A percentile compares a stretch with the other conserved stretches of the same genome.
Evolutionary conservation across 225 moss, liverwort and hornwort species (phyloP).

Genomic region (Marchantia paleacea): DNA sequence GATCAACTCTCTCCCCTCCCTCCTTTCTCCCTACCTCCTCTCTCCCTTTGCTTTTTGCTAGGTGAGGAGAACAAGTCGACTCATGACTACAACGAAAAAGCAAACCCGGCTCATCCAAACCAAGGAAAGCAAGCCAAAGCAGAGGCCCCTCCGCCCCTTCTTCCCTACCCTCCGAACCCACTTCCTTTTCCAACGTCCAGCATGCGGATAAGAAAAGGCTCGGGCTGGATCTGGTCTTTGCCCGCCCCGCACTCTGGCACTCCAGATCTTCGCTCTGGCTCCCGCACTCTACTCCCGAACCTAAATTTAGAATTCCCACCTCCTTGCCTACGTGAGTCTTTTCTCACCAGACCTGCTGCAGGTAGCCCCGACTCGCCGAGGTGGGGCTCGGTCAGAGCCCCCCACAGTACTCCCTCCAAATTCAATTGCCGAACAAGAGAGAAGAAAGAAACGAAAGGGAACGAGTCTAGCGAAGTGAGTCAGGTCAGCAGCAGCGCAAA

Average conservation of each 20-base stretch:
- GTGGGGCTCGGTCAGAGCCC: not conserved
- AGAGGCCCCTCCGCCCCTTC: too few species aligned
- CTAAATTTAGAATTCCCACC: not conserved
- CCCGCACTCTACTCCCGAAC: not conserved
- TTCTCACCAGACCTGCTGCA: not conserved
- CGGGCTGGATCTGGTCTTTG: not conserved
- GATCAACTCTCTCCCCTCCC: not conserved
- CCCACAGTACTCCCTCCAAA: not conserved
- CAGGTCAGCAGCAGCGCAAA: conserved; percentile 5
- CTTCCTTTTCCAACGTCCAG: not conserved
- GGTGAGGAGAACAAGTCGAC: conserved; percentile 13
- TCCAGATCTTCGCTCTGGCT: not conserved
- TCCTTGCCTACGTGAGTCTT: not conserved
- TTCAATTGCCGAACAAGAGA: not conserved
- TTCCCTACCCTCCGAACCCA: too few species aligned
- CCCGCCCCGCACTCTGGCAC: not conserved
- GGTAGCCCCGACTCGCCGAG: not conserved
- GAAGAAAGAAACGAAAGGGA: not conserved
- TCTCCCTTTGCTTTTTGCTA: not conserved
- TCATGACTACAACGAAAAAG: conserved; percentile 8
- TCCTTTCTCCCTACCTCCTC: not conserved
- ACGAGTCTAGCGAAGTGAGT: not conserved
- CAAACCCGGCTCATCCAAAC: not conserved
- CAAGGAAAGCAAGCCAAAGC: too few species aligned
- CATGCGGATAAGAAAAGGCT: conserved; percentile 20